These are phyloP conservation scores for Backusella liffmaniae DNA, from an alignment of 192 early-diverging fungal species.

Conservation along the genomic window DNA sequence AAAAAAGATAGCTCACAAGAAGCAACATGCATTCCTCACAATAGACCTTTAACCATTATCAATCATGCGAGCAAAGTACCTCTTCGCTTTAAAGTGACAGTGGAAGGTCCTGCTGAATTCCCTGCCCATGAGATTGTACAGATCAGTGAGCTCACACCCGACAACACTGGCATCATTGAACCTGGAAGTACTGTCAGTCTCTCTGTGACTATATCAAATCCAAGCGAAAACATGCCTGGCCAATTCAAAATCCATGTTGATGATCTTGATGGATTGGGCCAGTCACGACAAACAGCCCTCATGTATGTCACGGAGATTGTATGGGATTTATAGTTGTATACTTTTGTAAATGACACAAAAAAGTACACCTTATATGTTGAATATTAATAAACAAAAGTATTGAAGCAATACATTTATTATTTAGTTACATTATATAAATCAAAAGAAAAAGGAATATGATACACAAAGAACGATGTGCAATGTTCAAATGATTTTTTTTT, in stretches of 20 bases:
- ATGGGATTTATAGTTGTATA: slow-evolving; percentile 18
- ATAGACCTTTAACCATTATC: slow-evolving; percentile 47
- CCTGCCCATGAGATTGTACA: slow-evolving; percentile 58
- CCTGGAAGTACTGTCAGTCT: slow-evolving; percentile 58
- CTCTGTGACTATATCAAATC: slow-evolving; percentile 57
- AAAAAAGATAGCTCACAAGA: slow-evolving; percentile 12
- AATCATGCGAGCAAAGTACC: slow-evolving; percentile 67
- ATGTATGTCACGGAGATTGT: slow-evolving; percentile 65
- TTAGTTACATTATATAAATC: neutral
- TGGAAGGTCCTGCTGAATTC: slow-evolving; percentile 80
- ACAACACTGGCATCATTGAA: slow-evolving; percentile 58
- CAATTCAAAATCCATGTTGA: slow-evolving; percentile 72
- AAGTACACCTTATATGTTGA: neutral
- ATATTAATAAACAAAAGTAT: neutral
- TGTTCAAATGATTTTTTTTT: neutral
- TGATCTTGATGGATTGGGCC: slow-evolving; percentile 64
- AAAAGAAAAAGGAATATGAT: slow-evolving; percentile 17
- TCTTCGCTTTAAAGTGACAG: slow-evolving; percentile 62
- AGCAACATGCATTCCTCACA: slow-evolving; percentile 21
- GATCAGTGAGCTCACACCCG: slow-evolving; percentile 55
- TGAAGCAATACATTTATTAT: neutral
- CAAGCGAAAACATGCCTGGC: slow-evolving; percentile 68
- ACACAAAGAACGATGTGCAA: neutral
- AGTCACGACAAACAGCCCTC: slow-evolving; percentile 56
- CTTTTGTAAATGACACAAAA: neutral